Conservation (phyloP, 1,139 yeast genomes). For the Tardiomyces blankii region DNA sequence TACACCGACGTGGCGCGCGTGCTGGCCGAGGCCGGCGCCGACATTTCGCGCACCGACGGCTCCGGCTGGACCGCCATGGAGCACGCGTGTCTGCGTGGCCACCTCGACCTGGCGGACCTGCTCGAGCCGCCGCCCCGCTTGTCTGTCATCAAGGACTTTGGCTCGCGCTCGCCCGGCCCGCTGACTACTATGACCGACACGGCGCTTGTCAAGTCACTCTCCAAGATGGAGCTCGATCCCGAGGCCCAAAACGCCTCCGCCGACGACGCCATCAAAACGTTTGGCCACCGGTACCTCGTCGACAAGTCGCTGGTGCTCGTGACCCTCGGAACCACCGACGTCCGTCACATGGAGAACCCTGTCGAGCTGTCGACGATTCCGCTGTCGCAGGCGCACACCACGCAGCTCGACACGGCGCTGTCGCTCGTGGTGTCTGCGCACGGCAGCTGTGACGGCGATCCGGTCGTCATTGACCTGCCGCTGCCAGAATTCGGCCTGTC, state of each 20-base stretch:
- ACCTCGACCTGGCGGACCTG: constrained; percentile 54
- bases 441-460: constrained; percentile 39
- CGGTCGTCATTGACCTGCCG: constrained; percentile 69
- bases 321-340: constrained; percentile 81
- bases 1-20: constrained; percentile 43
- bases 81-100: constrained; percentile 89
- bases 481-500: constrained; percentile 70
- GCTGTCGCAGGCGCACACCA: constrained; percentile 59
- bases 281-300: constrained; percentile 69
- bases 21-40: constrained; percentile 39
- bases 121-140: constrained; percentile 33
- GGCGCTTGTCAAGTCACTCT: neutral
- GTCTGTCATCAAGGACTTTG: neutral
- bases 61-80: constrained; percentile 98
- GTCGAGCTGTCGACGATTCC: constrained; percentile 67
- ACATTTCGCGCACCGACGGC: constrained; percentile 51
- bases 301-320: constrained; percentile 55
- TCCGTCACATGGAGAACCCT: constrained; percentile 48
- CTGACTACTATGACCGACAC: neutral
- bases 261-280: constrained; percentile 43
- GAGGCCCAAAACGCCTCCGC: no score
- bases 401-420: constrained; percentile 82
- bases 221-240: neutral
- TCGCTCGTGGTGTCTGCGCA: constrained; percentile 57
- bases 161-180: neutral